Conservation (phyloP, 2,329 filamentous ascomycete species). For the Coccinonectria pachysandricola region DNA sequence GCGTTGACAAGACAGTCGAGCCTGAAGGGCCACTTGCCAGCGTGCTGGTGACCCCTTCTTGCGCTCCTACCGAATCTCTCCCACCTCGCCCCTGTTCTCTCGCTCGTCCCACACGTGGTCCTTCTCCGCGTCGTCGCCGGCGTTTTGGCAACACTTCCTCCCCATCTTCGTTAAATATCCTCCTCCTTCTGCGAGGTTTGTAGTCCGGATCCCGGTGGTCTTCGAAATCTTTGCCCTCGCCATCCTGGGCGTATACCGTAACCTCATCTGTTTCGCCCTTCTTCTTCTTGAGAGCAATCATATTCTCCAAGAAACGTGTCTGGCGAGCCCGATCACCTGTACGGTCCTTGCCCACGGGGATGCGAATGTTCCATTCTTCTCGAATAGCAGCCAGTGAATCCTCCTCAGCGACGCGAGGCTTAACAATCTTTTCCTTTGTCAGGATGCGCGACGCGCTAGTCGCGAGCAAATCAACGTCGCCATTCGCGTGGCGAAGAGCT, state of each 20-base stretch:
- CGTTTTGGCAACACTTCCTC: slow-evolving; percentile 14
- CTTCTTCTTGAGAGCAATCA: slow-evolving; percentile 54
- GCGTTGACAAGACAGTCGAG: slow-evolving; percentile 24
- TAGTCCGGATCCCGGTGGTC: slow-evolving; percentile 32
- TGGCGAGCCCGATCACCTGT: slow-evolving; percentile 38
- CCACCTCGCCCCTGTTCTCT: slow-evolving; percentile 10
- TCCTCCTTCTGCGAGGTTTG: slow-evolving; percentile 22
- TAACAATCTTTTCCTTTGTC: slow-evolving; percentile 53
- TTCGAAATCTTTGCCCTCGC: slow-evolving; percentile 29
- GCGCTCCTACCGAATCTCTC: no score
- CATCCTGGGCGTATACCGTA: slow-evolving; percentile 44
- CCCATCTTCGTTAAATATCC: slow-evolving; percentile 17
- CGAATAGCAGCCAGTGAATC: slow-evolving; percentile 30
- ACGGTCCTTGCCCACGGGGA: slow-evolving; percentile 35
- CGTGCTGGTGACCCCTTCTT: no score
- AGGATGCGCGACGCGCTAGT: slow-evolving; percentile 60
- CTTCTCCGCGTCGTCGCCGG: slow-evolving; percentile 8
- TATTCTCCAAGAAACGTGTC: slow-evolving; percentile 51
- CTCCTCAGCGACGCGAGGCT: slow-evolving; percentile 29
- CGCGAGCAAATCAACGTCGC: slow-evolving; percentile 61
- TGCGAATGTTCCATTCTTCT: slow-evolving; percentile 32
- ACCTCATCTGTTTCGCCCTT: slow-evolving; percentile 57
- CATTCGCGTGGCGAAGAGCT: slow-evolving; percentile 38
- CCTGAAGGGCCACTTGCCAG: no score
- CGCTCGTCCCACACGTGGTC: slow-evolving; percentile 13